Base-by-base conservation (phyloP, 1,284 basidiomycete genomes). In the Sphagnurus paluster region DNA sequence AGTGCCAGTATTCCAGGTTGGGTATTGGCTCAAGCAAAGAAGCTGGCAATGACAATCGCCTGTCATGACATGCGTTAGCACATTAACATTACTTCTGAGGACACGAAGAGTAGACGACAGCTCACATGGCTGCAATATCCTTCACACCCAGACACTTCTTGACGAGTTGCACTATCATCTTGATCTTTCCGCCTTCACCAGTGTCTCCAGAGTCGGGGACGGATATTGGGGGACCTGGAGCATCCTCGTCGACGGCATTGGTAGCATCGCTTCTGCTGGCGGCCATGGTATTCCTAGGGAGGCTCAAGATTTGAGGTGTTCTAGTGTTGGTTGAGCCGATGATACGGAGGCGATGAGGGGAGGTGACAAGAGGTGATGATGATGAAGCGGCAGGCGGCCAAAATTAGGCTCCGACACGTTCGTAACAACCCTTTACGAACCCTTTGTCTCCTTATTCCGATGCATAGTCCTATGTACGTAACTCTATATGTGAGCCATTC, bases 1-100 rank as follows among this genome's bases (percentile, higher is more conserved):
- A 98, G 55, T 93, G 90, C 90, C 90, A 96, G 69, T 93, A 95
- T 69, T 97, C 94, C 44, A 98, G 79, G 67, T 96, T 97, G 3
- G 93, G 93, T 58, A 94, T 80, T 4, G 93, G 93, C 61, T 96
- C 93, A 30, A 96, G 77, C 40, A 96, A 67, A 20, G 91, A 94
- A 10, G 93, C 92, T 2, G 93, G 93, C 37, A 96, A 72, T 0
- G 92, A 95, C 20, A 96, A 72, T 46, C 92, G 89, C 79, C 92
- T 93, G 50, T 39, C 34, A 38, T 24, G 10, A 23, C 24, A 26
- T 43, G 29, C n/a, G n/a, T n/a, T n/a, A n/a, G n/a, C n/a, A n/a
- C n/a, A n/a, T n/a, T n/a, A n/a, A n/a, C n/a, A 46, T 42, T 25
- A 47, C 37, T 13, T 2, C 19, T 21, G 14, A 39, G 30, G 16